These are phyloP conservation scores for Rubia tinctorum DNA, from an alignment of 305 asterid species.

Conservation along the genomic window DNA sequence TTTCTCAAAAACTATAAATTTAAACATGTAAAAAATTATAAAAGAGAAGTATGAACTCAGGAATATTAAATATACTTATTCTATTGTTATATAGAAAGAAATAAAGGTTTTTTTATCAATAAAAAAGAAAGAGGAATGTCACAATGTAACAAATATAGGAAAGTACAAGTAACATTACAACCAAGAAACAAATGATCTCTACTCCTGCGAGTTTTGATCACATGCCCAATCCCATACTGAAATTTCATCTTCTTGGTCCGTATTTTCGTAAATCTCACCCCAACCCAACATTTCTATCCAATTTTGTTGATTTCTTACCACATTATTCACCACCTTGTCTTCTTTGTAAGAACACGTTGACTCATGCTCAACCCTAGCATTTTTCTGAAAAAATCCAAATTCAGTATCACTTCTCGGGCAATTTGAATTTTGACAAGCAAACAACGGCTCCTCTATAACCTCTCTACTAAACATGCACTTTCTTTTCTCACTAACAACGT, in stretches of 20 bases:
- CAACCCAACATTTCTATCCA: slow-evolving; percentile 25
- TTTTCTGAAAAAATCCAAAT: slow-evolving; percentile 29
- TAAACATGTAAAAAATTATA: no score
- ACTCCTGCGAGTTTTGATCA: slow-evolving; percentile 22
- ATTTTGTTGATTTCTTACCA: slow-evolving; percentile 15
- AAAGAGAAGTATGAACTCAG: no score
- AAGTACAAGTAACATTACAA: not conserved
- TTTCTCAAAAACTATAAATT: no score
- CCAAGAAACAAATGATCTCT: not conserved
- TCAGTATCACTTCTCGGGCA: slow-evolving; percentile 18
- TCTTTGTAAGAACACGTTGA: not conserved
- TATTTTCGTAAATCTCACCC: slow-evolving; percentile 9
- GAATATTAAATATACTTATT: no score
- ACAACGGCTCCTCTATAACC: not conserved
- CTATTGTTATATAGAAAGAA: no score
- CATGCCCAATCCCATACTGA: slow-evolving; percentile 50
- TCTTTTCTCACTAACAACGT: slow-evolving; percentile 31
- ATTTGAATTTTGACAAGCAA: slow-evolving; percentile 15
- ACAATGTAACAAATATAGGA: not conserved
- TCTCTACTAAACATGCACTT: slow-evolving; percentile 19
- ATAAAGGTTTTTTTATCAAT: no score
- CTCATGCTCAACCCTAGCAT: slow-evolving; percentile 27
- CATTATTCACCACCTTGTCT: not conserved
- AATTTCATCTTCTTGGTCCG: slow-evolving; percentile 1
- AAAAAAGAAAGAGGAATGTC: no score